Evolutionary conservation across 148 eudicot genomes (phyloP).

Genomic region (Persicaria tinctoria): DNA sequence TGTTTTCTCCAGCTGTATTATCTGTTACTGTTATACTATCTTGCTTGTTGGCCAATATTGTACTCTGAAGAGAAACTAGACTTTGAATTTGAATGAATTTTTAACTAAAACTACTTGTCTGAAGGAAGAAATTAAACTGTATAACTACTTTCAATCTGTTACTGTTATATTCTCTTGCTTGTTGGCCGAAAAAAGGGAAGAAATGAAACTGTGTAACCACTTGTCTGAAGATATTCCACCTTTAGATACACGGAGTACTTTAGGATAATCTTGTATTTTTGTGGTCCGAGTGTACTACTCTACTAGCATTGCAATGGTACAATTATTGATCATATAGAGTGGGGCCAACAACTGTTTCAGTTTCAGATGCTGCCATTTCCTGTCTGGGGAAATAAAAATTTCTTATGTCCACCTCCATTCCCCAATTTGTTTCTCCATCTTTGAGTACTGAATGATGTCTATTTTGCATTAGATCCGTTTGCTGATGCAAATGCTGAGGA

Average conservation of each 20-base stretch:
- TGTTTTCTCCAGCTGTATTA: no score
- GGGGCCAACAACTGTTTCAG: no score
- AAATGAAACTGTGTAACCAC: neutral
- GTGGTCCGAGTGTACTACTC: neutral
- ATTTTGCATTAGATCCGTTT: conserved; percentile 56
- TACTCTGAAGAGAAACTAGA: neutral
- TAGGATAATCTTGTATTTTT: neutral
- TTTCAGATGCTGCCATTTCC: no score
- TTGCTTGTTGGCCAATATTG: neutral
- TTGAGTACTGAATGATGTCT: neutral
- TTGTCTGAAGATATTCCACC: neutral
- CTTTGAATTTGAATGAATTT: neutral
- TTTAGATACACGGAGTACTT: neutral
- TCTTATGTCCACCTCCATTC: neutral
- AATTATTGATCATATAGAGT: neutral
- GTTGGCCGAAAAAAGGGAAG: neutral
- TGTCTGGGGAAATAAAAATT: neutral
- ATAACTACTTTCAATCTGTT: neutral
- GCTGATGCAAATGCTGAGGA: conserved; percentile 97
- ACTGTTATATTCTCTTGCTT: neutral
- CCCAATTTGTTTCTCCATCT: neutral
- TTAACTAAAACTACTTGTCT: neutral
- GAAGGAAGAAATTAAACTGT: neutral
- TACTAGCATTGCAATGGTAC: neutral
- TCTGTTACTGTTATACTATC: no score